A percentile compares a stretch with the other conserved stretches of the same genome.
These are phyloP conservation scores for Syzygium syzygioides DNA, from an alignment of 441 rosid species.

Conservation along the genomic window DNA sequence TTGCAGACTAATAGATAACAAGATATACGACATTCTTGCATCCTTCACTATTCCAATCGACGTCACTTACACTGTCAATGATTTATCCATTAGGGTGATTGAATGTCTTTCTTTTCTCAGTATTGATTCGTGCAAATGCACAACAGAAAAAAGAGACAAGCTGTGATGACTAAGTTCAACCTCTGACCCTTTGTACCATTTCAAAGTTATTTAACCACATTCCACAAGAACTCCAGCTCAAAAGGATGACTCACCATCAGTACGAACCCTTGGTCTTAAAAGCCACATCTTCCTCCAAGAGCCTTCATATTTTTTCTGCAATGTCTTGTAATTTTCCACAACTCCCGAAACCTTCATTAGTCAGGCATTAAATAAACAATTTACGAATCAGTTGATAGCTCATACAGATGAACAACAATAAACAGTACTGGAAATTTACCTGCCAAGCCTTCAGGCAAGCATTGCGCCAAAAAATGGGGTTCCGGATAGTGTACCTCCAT, in stretches of 20 bases:
- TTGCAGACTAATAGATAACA: background rate
- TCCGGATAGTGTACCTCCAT: slow-evolving; percentile 90
- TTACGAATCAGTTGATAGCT: background rate
- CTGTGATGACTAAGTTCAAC: background rate
- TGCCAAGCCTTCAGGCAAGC: slow-evolving; percentile 97
- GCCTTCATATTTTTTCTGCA: slow-evolving; percentile 79
- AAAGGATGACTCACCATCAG: slow-evolving; percentile 53
- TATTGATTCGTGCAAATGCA: background rate
- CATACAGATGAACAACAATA: background rate
- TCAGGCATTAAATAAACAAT: background rate
- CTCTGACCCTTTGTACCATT: background rate
- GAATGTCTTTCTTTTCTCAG: background rate
- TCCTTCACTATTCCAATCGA: background rate
- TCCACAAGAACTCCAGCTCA: background rate
- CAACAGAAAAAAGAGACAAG: background rate
- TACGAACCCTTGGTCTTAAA: slow-evolving; percentile 74
- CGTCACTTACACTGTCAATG: background rate
- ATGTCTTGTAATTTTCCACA: slow-evolving; percentile 69
- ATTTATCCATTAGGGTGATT: background rate
- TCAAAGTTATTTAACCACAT: background rate
- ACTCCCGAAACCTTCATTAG: slow-evolving; percentile 55
- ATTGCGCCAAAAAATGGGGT: slow-evolving; percentile 90
- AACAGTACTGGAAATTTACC: slow-evolving; percentile 26
- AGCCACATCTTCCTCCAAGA: slow-evolving; percentile 99
- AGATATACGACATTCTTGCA: background rate